Evolutionary conservation across 352 stramenopile genomes (phyloP).

Genomic region (Blastocystis sp.): DNA sequence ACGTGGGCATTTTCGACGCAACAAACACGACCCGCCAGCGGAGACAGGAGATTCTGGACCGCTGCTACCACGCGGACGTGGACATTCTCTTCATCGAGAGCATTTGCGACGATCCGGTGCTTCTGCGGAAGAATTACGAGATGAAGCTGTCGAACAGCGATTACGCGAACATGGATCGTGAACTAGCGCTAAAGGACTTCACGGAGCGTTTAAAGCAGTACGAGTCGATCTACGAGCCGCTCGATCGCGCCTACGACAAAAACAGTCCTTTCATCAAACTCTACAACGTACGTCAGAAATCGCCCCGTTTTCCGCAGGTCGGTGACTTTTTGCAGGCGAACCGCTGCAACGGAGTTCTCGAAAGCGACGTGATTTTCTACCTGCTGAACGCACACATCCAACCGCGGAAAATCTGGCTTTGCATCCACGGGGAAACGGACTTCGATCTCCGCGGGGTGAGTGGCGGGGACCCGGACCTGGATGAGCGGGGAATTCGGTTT

Average conservation of each 20-base stretch:
- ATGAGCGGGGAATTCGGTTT: slow-evolving; percentile 71
- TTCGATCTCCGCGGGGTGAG: slow-evolving; percentile 69
- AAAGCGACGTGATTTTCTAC: slow-evolving; percentile 62
- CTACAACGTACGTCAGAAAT: slow-evolving; percentile 66
- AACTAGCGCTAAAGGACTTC: slow-evolving; percentile 33
- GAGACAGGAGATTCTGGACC: slow-evolving; percentile 43
- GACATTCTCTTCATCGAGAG: slow-evolving; percentile 53
- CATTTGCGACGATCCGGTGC: slow-evolving; percentile 46
- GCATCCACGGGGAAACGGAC: slow-evolving; percentile 71
- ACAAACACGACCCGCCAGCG: slow-evolving; percentile 48
- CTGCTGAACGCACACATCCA: slow-evolving; percentile 79
- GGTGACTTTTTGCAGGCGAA: slow-evolving; percentile 46
- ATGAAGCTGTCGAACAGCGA: slow-evolving; percentile 54
- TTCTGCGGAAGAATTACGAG: slow-evolving; percentile 55
- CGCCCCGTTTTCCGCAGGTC: slow-evolving; percentile 54
- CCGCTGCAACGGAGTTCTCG: slow-evolving; percentile 62
- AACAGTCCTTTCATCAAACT: slow-evolving; percentile 80
- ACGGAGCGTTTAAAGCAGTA: slow-evolving; percentile 50
- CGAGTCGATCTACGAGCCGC: slow-evolving; percentile 70
- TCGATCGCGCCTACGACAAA: slow-evolving; percentile 73
- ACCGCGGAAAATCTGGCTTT: slow-evolving; percentile 76
- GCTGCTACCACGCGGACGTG: slow-evolving; percentile 47
- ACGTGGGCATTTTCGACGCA: slow-evolving; percentile 55
- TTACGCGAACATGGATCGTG: slow-evolving; percentile 47
- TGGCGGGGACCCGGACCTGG: slow-evolving; percentile 65